A percentile compares a stretch with the other conserved stretches of the same genome.
Conservation (phyloP, 768 basidiomycete genomes). For the Tubosaeta sp. region DNA sequence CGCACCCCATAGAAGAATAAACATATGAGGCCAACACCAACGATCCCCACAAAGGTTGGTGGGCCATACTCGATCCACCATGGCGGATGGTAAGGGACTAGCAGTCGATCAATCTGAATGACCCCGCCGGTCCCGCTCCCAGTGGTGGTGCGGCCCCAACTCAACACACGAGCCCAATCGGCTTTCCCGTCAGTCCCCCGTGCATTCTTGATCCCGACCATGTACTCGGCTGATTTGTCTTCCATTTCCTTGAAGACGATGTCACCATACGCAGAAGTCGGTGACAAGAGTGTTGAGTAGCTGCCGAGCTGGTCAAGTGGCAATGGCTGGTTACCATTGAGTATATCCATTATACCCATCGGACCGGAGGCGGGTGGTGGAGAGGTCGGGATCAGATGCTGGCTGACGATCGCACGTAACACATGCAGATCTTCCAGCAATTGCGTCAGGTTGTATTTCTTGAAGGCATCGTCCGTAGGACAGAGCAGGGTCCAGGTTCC, state of each 20-base stretch:
- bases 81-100: constrained; percentile 81
- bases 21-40: constrained; percentile 60
- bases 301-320: constrained; percentile 63
- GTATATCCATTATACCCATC: constrained; percentile 28
- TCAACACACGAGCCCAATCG: constrained; percentile 62
- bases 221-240: constrained; percentile 41
- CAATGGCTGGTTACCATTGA: constrained; percentile 72
- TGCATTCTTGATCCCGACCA: constrained; percentile 73
- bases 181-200: constrained; percentile 57
- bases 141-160: constrained; percentile 76
- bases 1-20: constrained; percentile 71
- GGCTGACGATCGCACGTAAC: constrained; percentile 60
- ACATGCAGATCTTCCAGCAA: constrained; percentile 54
- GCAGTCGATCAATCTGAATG: constrained; percentile 76
- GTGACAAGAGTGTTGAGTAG: constrained; percentile 75
- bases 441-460: constrained; percentile 73
- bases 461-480: constrained; percentile 91
- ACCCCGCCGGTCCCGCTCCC: constrained; percentile 80
- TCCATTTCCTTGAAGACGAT: constrained; percentile 65
- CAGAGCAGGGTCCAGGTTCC: constrained; percentile 85
- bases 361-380: constrained; percentile 18
- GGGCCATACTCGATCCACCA: constrained; percentile 80
- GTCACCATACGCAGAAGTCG: constrained; percentile 67
- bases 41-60: constrained; percentile 55
- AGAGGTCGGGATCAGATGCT: constrained; percentile 66